A percentile compares a stretch with the other conserved stretches of the same genome.
Conservation (phyloP, 805 yeast genomes). For the Candida pseudofarinosa region DNA sequence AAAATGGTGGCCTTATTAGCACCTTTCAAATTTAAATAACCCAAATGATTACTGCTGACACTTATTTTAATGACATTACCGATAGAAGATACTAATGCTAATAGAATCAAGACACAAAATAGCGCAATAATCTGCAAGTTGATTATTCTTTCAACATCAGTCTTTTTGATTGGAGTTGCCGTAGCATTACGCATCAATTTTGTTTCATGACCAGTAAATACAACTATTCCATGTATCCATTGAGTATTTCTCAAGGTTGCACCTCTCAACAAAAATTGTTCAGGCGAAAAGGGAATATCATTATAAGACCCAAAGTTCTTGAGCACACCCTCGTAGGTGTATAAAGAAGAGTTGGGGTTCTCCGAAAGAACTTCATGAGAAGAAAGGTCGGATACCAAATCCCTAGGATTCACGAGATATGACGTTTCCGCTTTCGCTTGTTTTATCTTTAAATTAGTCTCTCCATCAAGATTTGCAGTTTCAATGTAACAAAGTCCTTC, state of each 20-base stretch:
- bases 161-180: slow-evolving; percentile 94
- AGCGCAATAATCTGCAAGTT: slow-evolving; percentile 87
- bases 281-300: slow-evolving; percentile 74
- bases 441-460: slow-evolving; percentile 92
- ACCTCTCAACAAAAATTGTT: slow-evolving; percentile 88
- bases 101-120: slow-evolving; percentile 70
- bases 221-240: slow-evolving; percentile 91
- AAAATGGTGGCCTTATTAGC: slow-evolving; percentile 67
- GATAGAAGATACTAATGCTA: slow-evolving; percentile 75
- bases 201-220: slow-evolving; percentile 98
- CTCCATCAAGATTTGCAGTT: slow-evolving; percentile 97
- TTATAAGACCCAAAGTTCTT: slow-evolving; percentile 48
- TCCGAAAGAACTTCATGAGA: slow-evolving; percentile 61
- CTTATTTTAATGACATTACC: slow-evolving; percentile 80
- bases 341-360: slow-evolving; percentile 88
- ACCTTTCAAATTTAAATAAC: slow-evolving; percentile 66
- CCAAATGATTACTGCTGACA: slow-evolving; percentile 47
- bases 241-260: slow-evolving; percentile 92
- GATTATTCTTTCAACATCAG: slow-evolving; percentile 94
- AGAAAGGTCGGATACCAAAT: slow-evolving; percentile 33
- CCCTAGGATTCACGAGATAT: slow-evolving; percentile 60
- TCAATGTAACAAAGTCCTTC: slow-evolving; percentile 97
- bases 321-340: slow-evolving; percentile 91
- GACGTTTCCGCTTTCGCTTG: slow-evolving; percentile 82
- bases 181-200: slow-evolving; percentile 98